Evolutionary conservation across 2,329 filamentous ascomycete species (phyloP).

Genomic region (Gyromitra esculenta): DNA sequence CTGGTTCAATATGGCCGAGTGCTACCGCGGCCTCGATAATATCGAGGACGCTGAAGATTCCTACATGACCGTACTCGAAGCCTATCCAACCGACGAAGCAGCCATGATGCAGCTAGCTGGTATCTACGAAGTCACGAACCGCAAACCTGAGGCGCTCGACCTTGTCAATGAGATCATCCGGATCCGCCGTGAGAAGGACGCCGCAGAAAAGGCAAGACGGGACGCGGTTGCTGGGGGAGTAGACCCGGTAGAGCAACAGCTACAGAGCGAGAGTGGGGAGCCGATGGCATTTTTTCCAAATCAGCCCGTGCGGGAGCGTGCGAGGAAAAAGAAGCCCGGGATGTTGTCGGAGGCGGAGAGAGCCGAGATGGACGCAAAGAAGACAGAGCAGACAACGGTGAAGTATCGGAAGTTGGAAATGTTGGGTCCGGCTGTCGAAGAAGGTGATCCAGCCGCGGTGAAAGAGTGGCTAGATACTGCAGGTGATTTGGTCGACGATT

Average conservation of each 20-base stretch:
- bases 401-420: constrained; percentile 64
- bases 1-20: constrained; percentile 70
- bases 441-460: constrained; percentile 64
- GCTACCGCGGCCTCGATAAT: constrained; percentile 73
- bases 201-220: constrained; percentile 56
- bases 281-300: constrained; percentile 54
- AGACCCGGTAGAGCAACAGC: not conserved
- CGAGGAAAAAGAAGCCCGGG: constrained; percentile 45
- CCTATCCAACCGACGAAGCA: constrained; percentile 76
- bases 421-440: constrained; percentile 64
- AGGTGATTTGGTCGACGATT: constrained; percentile 69
- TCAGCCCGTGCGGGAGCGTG: constrained; percentile 46
- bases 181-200: constrained; percentile 65
- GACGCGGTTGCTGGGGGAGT: not conserved
- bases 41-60: constrained; percentile 77
- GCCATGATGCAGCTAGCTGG: constrained; percentile 82
- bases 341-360: constrained; percentile 55
- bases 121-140: constrained; percentile 79
- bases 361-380: constrained; percentile 59
- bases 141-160: constrained; percentile 79
- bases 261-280: constrained; percentile 18
- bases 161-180: constrained; percentile 79
- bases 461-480: constrained; percentile 70
- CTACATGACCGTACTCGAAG: constrained; percentile 77
- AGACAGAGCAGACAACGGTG: constrained; percentile 62